These are phyloP conservation scores for Lentinula aciculospora DNA, from an alignment of 768 basidiomycete genomes.

Conservation along the genomic window DNA sequence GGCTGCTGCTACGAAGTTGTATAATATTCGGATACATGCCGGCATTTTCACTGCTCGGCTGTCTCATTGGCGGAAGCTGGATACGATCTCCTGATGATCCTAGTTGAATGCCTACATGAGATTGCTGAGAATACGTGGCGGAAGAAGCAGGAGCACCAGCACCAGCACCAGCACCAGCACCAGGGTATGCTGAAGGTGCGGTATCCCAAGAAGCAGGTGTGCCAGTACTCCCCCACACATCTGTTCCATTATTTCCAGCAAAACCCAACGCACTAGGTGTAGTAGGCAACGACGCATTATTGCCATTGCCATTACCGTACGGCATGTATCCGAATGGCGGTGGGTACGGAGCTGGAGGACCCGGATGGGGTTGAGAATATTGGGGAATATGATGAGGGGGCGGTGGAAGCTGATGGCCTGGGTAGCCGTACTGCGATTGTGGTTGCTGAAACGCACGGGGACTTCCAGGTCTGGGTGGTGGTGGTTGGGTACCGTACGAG, in stretches of 20 bases:
- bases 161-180: too few relatives aligned
- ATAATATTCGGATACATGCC: constrained; percentile 2
- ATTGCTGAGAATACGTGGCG: constrained; percentile 3
- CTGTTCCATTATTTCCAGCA: not conserved
- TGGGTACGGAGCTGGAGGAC: not conserved
- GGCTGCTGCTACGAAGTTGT: constrained; percentile 3
- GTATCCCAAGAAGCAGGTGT: not conserved
- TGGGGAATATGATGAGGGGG: not conserved
- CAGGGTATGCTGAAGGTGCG: not conserved
- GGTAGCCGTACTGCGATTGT: not conserved
- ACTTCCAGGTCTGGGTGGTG: constrained; percentile 1
- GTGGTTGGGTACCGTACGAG: not conserved
- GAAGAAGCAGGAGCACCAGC: not conserved
- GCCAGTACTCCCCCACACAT: not conserved
- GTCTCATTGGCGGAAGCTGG: constrained; percentile 27
- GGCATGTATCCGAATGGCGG: constrained; percentile 11
- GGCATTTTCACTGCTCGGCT: not conserved
- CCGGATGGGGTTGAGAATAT: not conserved
- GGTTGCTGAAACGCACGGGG: not conserved
- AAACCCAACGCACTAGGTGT: not conserved
- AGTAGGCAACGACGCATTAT: not conserved
- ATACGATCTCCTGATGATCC: constrained; percentile 20
- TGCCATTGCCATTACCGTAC: constrained; percentile 8
- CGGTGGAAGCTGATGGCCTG: not conserved
- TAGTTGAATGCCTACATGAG: not conserved